Conservation (phyloP, 495 filamentous ascomycete species). For the Aspergillus diversus region DNA sequence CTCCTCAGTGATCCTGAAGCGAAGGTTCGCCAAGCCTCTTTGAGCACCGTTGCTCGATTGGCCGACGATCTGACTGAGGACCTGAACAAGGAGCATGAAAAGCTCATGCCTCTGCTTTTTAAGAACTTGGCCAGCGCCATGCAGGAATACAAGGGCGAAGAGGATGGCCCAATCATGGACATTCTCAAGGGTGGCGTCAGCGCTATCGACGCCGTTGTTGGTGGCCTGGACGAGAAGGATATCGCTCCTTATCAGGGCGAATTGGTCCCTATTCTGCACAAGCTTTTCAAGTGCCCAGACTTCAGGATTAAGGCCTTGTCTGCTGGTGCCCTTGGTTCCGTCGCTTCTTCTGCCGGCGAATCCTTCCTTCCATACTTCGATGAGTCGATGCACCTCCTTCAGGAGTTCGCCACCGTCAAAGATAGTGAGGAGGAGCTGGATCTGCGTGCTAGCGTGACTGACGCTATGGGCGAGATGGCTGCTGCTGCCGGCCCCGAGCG, state of each 20-base stretch:
- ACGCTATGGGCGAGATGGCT: conserved; percentile 91
- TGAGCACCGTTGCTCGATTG: conserved; percentile 83
- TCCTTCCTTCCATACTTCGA: conserved; percentile 90
- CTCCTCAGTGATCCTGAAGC: conserved; percentile 81
- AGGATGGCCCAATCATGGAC: conserved; percentile 64
- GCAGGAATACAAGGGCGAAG: conserved; percentile 64
- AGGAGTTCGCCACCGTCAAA: conserved; percentile 81
- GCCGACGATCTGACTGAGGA: conserved; percentile 93
- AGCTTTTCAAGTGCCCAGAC: conserved; percentile 79
- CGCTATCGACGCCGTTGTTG: conserved; percentile 88
- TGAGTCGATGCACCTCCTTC: conserved; percentile 81
- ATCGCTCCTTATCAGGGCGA: conserved; percentile 79
- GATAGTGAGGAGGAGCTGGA: conserved; percentile 88
- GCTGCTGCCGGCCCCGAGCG: conserved; percentile 81
- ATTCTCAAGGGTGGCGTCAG: conserved; percentile 89
- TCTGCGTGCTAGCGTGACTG: conserved; percentile 83
- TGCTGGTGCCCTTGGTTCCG: conserved; percentile 85
- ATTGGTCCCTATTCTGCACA: conserved; percentile 80
- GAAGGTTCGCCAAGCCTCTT: conserved; percentile 81
- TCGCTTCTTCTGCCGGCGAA: conserved; percentile 79
- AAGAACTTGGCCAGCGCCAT: conserved; percentile 84
- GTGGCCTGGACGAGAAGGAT: conserved; percentile 83
- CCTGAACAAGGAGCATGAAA: conserved; percentile 78
- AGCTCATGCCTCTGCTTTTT: conserved; percentile 79
- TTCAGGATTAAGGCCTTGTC: conserved; percentile 88